A percentile compares a stretch with the other conserved stretches of the same genome.
phyloP scores from a whole-genome alignment of 169 alveolate genomes.

The Eimeria acervulina region DNA sequence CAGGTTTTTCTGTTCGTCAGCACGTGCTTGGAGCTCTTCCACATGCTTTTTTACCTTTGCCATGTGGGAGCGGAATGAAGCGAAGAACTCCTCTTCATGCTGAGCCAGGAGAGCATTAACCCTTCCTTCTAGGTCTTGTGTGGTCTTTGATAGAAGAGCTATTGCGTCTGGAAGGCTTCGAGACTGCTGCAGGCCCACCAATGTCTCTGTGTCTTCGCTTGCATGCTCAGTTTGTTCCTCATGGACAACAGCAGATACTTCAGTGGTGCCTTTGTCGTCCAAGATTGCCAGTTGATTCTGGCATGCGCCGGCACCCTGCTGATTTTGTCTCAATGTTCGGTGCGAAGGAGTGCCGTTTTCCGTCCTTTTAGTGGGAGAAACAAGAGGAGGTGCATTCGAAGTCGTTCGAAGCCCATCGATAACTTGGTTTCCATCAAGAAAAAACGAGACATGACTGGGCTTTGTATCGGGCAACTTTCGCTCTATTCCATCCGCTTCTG shows the following conservation, averaged over 20 bases:
- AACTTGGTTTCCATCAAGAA: constrained; percentile 16
- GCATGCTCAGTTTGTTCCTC: neutral
- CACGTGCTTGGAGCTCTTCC: constrained; percentile 69
- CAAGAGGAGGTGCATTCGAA: neutral
- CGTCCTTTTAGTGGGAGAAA: neutral
- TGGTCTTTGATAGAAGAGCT: neutral
- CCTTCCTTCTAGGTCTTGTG: constrained; percentile 46
- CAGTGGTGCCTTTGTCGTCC: neutral
- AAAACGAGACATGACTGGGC: constrained; percentile 37
- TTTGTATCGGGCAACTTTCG: neutral
- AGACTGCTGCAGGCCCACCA: constrained; percentile 8
- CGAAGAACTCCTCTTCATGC: constrained; percentile 83
- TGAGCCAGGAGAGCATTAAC: constrained; percentile 80
- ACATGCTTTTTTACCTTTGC: constrained; percentile 73
- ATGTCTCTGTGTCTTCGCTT: neutral
- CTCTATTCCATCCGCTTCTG: too few relatives aligned
- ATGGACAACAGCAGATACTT: neutral
- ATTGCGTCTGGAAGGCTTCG: constrained; percentile 61
- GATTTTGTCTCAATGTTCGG: neutral
- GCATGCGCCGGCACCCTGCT: neutral
- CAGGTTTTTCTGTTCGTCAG: constrained; percentile 65
- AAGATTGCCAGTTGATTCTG: neutral
- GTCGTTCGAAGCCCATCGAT: neutral
- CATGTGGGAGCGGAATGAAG: constrained; percentile 83
- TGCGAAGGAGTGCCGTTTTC: neutral